Evolutionary conservation across 805 yeast genomes (phyloP).

Genomic region (Candida silvatica): DNA sequence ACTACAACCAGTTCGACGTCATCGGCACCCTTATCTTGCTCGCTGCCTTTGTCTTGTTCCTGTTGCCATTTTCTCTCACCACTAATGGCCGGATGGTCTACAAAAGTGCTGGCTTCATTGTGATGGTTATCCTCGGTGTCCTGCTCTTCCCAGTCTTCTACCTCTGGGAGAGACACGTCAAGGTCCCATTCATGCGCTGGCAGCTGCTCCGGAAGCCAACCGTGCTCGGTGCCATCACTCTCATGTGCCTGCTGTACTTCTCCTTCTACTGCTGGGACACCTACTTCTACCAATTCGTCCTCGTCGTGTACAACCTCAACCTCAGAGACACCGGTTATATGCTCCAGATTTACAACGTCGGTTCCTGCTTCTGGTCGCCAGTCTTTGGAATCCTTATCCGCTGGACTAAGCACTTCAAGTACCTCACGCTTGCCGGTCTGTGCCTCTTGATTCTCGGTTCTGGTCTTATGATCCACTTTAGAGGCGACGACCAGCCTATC

Average conservation of each 20-base stretch:
- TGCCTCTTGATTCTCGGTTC: conserved; percentile 16
- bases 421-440: conserved; percentile 13
- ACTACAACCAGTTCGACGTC: conserved; percentile 27
- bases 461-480: conserved; percentile 20
- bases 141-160: conserved; percentile 25
- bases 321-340: conserved; percentile 17
- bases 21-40: conserved; percentile 26
- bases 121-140: conserved; percentile 34
- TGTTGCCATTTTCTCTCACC: conserved; percentile 30
- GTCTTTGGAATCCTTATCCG: conserved; percentile 16
- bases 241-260: conserved; percentile 11
- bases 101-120: conserved; percentile 32
- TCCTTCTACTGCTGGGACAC: conserved; percentile 19
- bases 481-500: conserved; percentile 13
- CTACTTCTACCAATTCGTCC: conserved; percentile 13
- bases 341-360: conserved; percentile 17
- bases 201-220: conserved; percentile 18
- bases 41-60: conserved; percentile 26
- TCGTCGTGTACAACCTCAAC: conserved; percentile 16
- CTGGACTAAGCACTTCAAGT: conserved; percentile 14
- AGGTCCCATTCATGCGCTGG: conserved; percentile 18
- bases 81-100: conserved; percentile 24
- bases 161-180: conserved; percentile 26
- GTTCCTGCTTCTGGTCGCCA: conserved; percentile 16
- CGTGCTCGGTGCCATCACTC: conserved; percentile 19